A percentile compares a stretch with the other conserved stretches of the same genome.
phyloP scores from a whole-genome alignment of 2,329 filamentous ascomycete species.

The Aspergillus puulaauensis region DNA sequence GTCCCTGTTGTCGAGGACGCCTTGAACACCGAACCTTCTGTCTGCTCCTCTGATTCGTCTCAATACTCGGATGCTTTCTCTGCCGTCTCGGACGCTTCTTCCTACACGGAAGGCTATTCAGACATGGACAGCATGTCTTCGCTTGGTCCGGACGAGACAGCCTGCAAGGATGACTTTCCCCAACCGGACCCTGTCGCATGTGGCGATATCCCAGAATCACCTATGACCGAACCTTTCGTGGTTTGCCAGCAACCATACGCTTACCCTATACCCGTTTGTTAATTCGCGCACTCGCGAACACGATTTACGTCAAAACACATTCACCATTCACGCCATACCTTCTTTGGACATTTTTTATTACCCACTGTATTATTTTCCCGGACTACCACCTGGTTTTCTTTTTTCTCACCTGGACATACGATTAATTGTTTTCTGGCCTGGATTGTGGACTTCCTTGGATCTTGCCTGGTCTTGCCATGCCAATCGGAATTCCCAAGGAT shows the following conservation, averaged over 20 bases:
- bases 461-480: not conserved
- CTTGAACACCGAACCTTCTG: conserved; percentile 36
- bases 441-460: conserved; percentile 11
- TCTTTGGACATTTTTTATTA: conserved; percentile 14
- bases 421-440: conserved; percentile 17
- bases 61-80: conserved; percentile 40
- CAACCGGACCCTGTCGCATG: conserved; percentile 27
- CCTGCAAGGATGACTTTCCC: conserved; percentile 31
- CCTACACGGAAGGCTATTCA: conserved; percentile 39
- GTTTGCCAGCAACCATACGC: conserved; percentile 26
- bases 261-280: conserved; percentile 30
- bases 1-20: conserved; percentile 32
- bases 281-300: conserved; percentile 7
- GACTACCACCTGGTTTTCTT: conserved; percentile 11
- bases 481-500: conserved; percentile 1
- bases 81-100: conserved; percentile 40
- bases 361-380: conserved; percentile 19
- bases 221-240: conserved; percentile 20
- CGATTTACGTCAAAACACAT: conserved; percentile 9
- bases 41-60: conserved; percentile 35
- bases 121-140: conserved; percentile 38
- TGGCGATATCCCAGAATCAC: conserved; percentile 29
- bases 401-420: conserved; percentile 18
- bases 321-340: conserved; percentile 6
- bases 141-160: conserved; percentile 30